Conservation (phyloP, 495 filamentous ascomycete species). For the Podospora appendiculata region DNA sequence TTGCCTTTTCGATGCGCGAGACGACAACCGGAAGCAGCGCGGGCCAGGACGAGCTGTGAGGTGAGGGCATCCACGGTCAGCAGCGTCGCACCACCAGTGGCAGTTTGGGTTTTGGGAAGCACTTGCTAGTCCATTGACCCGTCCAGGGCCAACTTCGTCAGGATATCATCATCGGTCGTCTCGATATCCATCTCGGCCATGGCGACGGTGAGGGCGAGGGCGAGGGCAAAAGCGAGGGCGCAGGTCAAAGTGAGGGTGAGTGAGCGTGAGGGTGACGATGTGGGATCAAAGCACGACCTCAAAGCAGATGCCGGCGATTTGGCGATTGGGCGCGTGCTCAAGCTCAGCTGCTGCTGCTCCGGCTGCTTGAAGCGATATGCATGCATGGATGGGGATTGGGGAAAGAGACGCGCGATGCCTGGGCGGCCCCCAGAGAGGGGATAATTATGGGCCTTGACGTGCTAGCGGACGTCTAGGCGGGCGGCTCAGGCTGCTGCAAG, state of each 20-base stretch:
- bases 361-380: no score
- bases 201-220: slow-evolving; percentile 7
- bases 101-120: not conserved
- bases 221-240: not conserved
- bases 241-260: no score
- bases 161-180: slow-evolving; percentile 50
- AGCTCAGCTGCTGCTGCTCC: not conserved
- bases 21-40: slow-evolving; percentile 27
- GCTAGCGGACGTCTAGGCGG: no score
- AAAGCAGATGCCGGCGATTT: not conserved
- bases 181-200: slow-evolving; percentile 39
- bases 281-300: no score
- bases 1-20: slow-evolving; percentile 33
- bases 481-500: no score
- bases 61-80: slow-evolving; percentile 2
- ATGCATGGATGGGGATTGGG: no score
- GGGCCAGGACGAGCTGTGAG: slow-evolving; percentile 32
- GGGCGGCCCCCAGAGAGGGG: no score
- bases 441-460: no score
- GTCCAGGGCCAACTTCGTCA: slow-evolving; percentile 56
- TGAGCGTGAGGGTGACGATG: no score
- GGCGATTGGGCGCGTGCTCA: slow-evolving; percentile 5
- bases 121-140: slow-evolving; percentile 63
- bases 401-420: no score
- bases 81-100: not conserved